Evolutionary conservation across 257 asterid species (phyloP).

Genomic region (Schizonepeta tenuifolia): DNA sequence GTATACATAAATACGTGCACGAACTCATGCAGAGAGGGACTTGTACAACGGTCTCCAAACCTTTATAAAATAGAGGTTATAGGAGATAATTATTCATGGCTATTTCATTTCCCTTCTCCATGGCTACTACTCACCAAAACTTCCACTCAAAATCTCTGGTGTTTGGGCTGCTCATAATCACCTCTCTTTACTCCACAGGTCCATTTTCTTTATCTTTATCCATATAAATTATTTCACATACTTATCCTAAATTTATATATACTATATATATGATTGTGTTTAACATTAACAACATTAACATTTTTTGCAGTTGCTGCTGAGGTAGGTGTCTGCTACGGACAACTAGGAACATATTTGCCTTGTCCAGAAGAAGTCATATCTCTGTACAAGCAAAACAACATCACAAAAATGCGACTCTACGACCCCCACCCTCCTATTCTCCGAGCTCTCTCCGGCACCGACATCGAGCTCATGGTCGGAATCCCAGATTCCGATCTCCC

Average conservation of each 20-base stretch:
- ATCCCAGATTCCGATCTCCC: slow-evolving; percentile 29
- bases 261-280: too few species aligned
- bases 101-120: background rate
- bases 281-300: background rate
- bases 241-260: too few species aligned
- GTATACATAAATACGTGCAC: too few species aligned
- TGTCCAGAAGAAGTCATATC: slow-evolving; percentile 21
- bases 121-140: background rate
- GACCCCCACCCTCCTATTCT: slow-evolving; percentile 23
- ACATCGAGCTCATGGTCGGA: slow-evolving; percentile 35
- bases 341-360: slow-evolving; percentile 16
- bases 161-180: background rate
- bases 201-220: background rate
- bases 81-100: background rate
- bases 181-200: slow-evolving; percentile 14
- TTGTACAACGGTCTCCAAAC: too few species aligned
- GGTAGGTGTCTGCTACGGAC: slow-evolving; percentile 36
- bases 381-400: slow-evolving; percentile 24
- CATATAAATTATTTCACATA: too few species aligned
- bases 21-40: too few species aligned
- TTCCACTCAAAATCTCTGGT: background rate
- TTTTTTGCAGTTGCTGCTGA: background rate
- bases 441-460: slow-evolving; percentile 32
- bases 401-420: slow-evolving; percentile 36
- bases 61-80: background rate